Conservation (phyloP, 768 basidiomycete genomes). For the Lactarius quietus region DNA sequence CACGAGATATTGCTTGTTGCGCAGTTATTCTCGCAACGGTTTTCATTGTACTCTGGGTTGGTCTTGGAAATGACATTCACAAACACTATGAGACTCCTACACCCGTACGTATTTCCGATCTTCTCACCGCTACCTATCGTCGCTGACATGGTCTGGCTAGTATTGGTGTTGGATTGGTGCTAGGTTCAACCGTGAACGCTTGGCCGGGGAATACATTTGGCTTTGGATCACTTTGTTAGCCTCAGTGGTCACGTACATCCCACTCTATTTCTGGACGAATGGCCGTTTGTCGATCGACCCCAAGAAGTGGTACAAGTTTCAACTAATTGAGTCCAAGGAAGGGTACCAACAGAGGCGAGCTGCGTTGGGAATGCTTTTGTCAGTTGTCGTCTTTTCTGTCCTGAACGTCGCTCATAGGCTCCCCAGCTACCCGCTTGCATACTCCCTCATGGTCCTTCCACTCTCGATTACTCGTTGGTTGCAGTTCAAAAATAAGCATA, state of each 20-base stretch:
- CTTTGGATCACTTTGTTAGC: conserved; percentile 41
- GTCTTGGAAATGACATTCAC: no score
- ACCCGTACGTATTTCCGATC: conserved; percentile 30
- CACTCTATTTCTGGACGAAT: conserved; percentile 37
- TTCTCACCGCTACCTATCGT: neutral
- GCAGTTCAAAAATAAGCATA: neutral
- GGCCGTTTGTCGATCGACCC: conserved; percentile 36
- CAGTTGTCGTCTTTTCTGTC: conserved; percentile 3
- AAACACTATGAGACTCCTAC: conserved; percentile 35
- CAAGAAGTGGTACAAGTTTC: conserved; percentile 37
- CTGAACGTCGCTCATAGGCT: neutral
- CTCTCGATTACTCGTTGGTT: conserved; percentile 42
- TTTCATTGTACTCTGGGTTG: no score
- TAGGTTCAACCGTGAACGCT: conserved; percentile 32
- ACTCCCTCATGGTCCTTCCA: conserved; percentile 33
- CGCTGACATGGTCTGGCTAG: conserved; percentile 31
- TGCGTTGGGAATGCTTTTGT: conserved; percentile 32
- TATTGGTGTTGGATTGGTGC: conserved; percentile 12
- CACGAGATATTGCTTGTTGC: conserved; percentile 29
- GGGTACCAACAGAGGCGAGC: conserved; percentile 6
- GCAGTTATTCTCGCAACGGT: neutral
- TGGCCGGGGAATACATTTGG: conserved; percentile 45
- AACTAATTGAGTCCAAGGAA: conserved; percentile 13
- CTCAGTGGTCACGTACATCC: conserved; percentile 36
- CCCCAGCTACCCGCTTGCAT: conserved; percentile 35